Conservation (phyloP, 306 rosid species). For the Rosa chinensis region DNA sequence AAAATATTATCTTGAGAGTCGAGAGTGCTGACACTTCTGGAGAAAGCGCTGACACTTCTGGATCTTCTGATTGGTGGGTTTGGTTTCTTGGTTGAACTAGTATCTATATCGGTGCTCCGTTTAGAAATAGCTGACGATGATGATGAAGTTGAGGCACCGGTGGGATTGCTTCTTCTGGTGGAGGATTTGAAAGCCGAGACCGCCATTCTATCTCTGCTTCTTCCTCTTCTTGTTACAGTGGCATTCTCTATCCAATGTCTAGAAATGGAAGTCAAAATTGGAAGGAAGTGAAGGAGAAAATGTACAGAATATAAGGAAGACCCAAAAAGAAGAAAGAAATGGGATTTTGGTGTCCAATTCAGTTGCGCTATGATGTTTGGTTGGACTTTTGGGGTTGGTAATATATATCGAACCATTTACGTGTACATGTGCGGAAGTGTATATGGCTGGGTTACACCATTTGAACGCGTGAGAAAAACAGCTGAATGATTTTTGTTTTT, state of each 20-base stretch:
- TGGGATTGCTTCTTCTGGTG: slow-evolving; percentile 52
- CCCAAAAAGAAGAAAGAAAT: too few relatives aligned
- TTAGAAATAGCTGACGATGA: slow-evolving; percentile 24
- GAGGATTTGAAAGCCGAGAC: slow-evolving; percentile 83
- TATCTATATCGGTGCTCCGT: slow-evolving; percentile 17
- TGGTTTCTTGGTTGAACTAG: slow-evolving; percentile 24
- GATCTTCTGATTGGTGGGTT: slow-evolving; percentile 62
- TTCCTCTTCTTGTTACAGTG: background rate
- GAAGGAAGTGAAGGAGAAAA: background rate
- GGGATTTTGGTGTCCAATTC: too few relatives aligned
- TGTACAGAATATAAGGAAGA: too few relatives aligned
- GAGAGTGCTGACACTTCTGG: slow-evolving; percentile 32
- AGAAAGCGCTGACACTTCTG: slow-evolving; percentile 74
- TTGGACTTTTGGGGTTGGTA: too few relatives aligned
- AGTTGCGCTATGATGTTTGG: too few relatives aligned
- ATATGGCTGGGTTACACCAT: too few relatives aligned
- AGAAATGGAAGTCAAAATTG: background rate
- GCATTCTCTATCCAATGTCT: background rate
- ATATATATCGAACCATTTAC: too few relatives aligned
- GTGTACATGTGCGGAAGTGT: too few relatives aligned
- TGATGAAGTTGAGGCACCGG: slow-evolving; percentile 17
- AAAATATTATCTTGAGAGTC: slow-evolving; percentile 42
- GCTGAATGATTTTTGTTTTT: too few relatives aligned
- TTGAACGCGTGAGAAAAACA: too few relatives aligned
- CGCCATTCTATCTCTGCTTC: slow-evolving; percentile 49